Base-by-base conservation (phyloP, 2,329 filamentous ascomycete genomes). In the Fusarium oxysporum region DNA sequence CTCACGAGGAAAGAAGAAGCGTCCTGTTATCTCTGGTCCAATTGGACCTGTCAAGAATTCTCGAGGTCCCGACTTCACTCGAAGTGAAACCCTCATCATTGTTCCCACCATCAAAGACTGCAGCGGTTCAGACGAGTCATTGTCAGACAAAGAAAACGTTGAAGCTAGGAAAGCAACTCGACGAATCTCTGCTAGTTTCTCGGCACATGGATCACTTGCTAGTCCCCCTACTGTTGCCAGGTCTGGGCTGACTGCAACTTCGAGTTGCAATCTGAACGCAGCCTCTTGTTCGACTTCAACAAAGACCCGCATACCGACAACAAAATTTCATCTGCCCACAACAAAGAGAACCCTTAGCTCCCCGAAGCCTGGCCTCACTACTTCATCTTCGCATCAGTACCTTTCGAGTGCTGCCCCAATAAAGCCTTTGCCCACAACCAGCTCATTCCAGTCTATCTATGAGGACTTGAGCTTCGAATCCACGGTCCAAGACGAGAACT, bases 31-130 rank as follows among this genome's bases (percentile, higher is more conserved):
- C 32, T 84, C 82, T 13, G 76, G 61, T 23, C 83, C 82, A 4
- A 68, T 83, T 41, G 83, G 82, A 1, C 82, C 82, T 13, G 75
- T 84, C 70, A 82, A 79, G 65, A 82, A 77, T 71, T 82, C 78
- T 13, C 78, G 80, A 25, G 82, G 82, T 10, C 73, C 78, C 9
- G 78, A 83, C 53, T 74, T 84, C 37, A 66, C 77, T 37, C 80
- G 82, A 44, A 81, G 81, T 63, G 77, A 81, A 12, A 77, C 62
- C 25, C 74, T 84, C 25, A 78, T 77, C 53, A 76, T 84, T 40
- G 80, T 84, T 17, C 74, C 79, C 8, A 76, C 76, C 35, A 82
- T 84, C 69, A 75, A 81, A n/a, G 81, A 81, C 71, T 82, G 81
- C 51, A 72, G 62, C 48, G 72, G 62, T 30, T 73, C 68, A 17